Percentiles rank a stretch among this genome's conserved stretches.
Evolutionary conservation across 768 basidiomycete genomes (phyloP).

Genomic region (Lactifluus pinguis): DNA sequence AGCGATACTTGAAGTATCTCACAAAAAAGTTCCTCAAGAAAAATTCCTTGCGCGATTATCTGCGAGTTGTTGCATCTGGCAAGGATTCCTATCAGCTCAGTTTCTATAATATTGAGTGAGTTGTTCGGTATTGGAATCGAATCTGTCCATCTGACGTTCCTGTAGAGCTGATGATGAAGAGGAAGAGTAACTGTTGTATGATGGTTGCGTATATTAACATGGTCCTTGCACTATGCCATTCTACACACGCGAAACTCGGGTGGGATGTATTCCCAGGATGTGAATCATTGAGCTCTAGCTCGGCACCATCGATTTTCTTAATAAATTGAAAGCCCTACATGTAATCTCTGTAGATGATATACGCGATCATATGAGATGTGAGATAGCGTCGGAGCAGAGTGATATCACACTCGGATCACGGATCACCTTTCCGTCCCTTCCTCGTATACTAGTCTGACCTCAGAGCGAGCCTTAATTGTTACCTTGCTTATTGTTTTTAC

Average conservation of each 20-base stretch:
- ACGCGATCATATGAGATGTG: too few species aligned
- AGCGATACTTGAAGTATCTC: slow-evolving; percentile 96
- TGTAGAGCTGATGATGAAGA: slow-evolving; percentile 45
- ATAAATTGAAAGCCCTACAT: too few species aligned
- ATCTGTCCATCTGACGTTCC: background rate
- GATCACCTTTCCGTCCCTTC: too few species aligned
- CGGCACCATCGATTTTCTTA: too few species aligned
- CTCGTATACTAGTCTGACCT: too few species aligned
- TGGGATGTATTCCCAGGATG: too few species aligned
- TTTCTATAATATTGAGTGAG: slow-evolving; percentile 90
- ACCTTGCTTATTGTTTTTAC: too few species aligned
- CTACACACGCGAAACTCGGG: background rate
- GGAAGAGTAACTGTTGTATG: slow-evolving; percentile 28
- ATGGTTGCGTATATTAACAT: background rate
- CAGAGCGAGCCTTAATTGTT: too few species aligned
- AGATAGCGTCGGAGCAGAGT: too few species aligned
- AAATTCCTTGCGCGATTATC: slow-evolving; percentile 92
- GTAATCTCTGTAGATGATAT: too few species aligned
- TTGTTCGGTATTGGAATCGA: slow-evolving; percentile 15
- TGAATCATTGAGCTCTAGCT: too few species aligned
- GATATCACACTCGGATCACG: too few species aligned
- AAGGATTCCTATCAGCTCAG: slow-evolving; percentile 93
- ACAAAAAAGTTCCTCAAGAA: slow-evolving; percentile 99
- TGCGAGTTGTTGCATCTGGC: slow-evolving; percentile 89
- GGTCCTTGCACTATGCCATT: background rate